Base-by-base conservation (phyloP, 1,284 basidiomycete species). In the Ganoderma leucocontextum region DNA sequence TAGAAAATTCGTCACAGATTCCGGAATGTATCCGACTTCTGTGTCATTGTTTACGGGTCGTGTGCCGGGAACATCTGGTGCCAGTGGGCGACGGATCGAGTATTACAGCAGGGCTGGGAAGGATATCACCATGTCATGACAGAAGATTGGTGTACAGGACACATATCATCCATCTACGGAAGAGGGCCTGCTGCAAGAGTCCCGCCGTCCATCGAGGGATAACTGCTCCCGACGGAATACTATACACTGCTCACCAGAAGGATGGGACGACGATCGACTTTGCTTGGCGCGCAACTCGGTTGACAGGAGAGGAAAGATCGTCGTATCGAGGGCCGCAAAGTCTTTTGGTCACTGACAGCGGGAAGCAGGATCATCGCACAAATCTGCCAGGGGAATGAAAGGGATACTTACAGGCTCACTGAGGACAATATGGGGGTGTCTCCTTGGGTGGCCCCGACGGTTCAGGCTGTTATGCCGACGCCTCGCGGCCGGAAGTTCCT, bases 271-370 rank as follows among this genome's bases (percentile, higher is more conserved):
- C 29, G 52, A 55, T 55, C 52, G 52, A 35, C 52, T 29, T 55
- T 15, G 52, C 52, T 33, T 29, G 33, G 17, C 33, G 35, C 17
- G 29, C 52, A 55, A 19, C 29, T 55, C 5, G 17, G 29, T 4
- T 55, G 52, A 15, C 52, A 55, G 29, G 52, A 35, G 52, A 55
- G 29, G 29, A 55, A 55, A 55, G 52, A 55, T 55, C 52, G 52
- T 55, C 52, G 52, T 15, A 19, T 29, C 10, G 52, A 55, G 29
- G 29, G 52, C 17, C 25, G 13, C 10, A 17, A 53, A 53, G 52
- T 33, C 33, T 35, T 55, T 55, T 5, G 47, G 29, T 35, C 29
- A 35, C 15, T 55, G 52, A 55, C 33, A 55, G 52, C 13, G 52
- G 29, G 15, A 35, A 55, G 29, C 52, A 55, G 33, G 52, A 55